Percentiles rank a stretch among this genome's conserved stretches.
phyloP scores from a whole-genome alignment of 2,329 filamentous ascomycete genomes.

The Colletotrichum acutatum region DNA sequence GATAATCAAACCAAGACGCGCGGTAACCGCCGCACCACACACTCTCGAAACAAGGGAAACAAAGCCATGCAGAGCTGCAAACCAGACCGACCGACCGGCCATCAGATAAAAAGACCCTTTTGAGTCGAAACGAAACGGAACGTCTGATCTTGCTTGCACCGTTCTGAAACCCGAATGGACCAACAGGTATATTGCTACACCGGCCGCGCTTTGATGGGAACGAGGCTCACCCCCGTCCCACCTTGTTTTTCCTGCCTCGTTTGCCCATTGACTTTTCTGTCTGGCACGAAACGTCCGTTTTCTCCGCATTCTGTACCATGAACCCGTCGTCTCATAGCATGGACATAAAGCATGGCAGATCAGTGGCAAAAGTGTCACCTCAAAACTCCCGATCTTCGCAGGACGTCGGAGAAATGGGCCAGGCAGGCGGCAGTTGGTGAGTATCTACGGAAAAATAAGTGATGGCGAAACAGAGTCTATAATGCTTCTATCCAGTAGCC shows the following conservation, averaged over 20 bases:
- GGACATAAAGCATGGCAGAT: not conserved
- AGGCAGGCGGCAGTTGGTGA: too few species aligned
- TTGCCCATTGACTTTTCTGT: not conserved
- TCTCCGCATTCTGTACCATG: not conserved
- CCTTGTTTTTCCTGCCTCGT: not conserved
- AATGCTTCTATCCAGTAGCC: constrained; percentile 33
- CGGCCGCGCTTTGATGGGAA: not conserved
- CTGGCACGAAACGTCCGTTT: not conserved
- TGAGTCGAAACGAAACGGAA: constrained; percentile 10
- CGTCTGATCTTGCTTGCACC: constrained; percentile 1
- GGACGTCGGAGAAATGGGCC: not conserved
- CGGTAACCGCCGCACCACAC: not conserved
- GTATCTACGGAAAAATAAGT: not conserved
- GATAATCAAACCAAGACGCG: not conserved
- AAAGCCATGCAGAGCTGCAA: not conserved
- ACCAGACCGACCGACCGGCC: not conserved
- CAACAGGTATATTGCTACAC: not conserved
- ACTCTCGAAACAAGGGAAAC: constrained; percentile 9
- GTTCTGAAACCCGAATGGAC: constrained; percentile 12
- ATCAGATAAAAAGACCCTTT: not conserved
- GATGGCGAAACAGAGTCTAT: constrained; percentile 25
- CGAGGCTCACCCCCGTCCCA: constrained; percentile 13
- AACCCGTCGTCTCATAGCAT: not conserved
- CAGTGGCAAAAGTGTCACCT: not conserved
- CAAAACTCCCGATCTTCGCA: too few species aligned